Evolutionary conservation across 179 eudicot species (phyloP), one percentile per base, ranked within the genome.

Genomic region (Corrigiola litoralis): DNA sequence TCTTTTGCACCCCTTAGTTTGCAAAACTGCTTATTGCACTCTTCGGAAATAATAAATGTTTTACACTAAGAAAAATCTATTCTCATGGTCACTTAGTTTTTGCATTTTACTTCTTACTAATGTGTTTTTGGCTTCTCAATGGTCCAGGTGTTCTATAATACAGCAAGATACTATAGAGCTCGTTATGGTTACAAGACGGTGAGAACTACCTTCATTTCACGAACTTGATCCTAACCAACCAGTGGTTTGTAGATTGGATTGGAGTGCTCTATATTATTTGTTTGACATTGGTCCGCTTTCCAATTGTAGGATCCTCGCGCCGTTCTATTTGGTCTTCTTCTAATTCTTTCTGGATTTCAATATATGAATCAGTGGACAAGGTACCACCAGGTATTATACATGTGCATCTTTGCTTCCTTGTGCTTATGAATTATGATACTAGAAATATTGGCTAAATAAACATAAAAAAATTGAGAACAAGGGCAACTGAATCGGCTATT

Each of bases 311-410:
- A 94, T 85, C 63, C 99, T 54, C 99, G 97, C 61, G 95, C 97
- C 74, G 99, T 94, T 66, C 84, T 94, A 23, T 82, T 94, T 70
- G 95, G 99, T 66, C 95, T 94, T 79, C 85, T 94, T 72, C 63
- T 90, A 65, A 74, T 90, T 69, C 86, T 94, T 17, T 90, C 99
- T 52, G 97, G 84, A 65, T 79, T 94, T 72, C 99, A 94, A 65
- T 94, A 90, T 75, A 79, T 94, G 23, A 94, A 94, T 69, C 97
- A 94, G 79, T 90, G 92, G 97, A 85, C 99, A 77, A 86, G 87
- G 88, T 94, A 90, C 87, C 83, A 83, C 32, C 99, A 89, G 98
- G 98, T 92, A 90, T 66, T 46, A 10, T 20, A 50, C 44, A 12
- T 17, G 16, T 63, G 23, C 66, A 54, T 13, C 28, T 31, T 4